phyloP scores from a whole-genome alignment of 108 stramenopile genomes.

The Cylindrotheca fusiformis region DNA sequence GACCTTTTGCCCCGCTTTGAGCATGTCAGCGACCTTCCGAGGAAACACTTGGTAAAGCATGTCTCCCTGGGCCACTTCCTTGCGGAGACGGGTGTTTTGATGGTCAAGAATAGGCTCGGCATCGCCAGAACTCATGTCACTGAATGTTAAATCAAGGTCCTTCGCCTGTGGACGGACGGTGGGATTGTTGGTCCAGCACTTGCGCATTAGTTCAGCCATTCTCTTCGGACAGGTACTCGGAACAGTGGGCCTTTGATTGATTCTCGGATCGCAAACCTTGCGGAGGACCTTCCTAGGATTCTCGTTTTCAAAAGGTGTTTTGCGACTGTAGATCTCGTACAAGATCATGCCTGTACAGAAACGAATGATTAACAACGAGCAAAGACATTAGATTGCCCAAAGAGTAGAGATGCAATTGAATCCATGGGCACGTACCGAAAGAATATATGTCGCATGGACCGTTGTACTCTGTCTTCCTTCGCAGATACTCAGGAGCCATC shows the following conservation, averaged over 20 bases:
- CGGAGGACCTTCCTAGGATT: conserved; percentile 23
- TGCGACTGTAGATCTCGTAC: conserved; percentile 50
- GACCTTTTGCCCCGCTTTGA: conserved; percentile 45
- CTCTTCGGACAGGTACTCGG: conserved; percentile 12
- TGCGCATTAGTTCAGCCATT: conserved; percentile 27
- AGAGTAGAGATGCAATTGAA: no score
- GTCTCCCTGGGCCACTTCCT: neutral
- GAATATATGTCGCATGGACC: conserved; percentile 53
- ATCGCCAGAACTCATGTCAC: conserved; percentile 7
- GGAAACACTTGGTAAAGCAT: conserved; percentile 43
- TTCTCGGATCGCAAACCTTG: conserved; percentile 20
- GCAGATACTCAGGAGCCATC: conserved; percentile 86
- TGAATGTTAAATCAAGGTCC: conserved; percentile 19
- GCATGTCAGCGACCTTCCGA: conserved; percentile 45
- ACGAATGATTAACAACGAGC: conserved; percentile 51
- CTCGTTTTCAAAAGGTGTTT: conserved; percentile 54
- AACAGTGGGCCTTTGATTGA: conserved; percentile 30
- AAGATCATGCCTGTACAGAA: conserved; percentile 62
- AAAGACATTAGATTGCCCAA: no score
- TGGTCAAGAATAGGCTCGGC: conserved; percentile 8
- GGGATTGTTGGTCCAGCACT: conserved; percentile 21
- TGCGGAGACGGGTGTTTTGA: neutral
- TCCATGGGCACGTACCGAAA: no score
- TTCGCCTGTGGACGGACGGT: conserved; percentile 30
- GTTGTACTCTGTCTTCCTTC: conserved; percentile 36